Percentiles rank a stretch among this genome's conserved stretches.
These are phyloP conservation scores for Phoenix roebelenii DNA, from an alignment of 176 grass and related monocot species.

Conservation along the genomic window DNA sequence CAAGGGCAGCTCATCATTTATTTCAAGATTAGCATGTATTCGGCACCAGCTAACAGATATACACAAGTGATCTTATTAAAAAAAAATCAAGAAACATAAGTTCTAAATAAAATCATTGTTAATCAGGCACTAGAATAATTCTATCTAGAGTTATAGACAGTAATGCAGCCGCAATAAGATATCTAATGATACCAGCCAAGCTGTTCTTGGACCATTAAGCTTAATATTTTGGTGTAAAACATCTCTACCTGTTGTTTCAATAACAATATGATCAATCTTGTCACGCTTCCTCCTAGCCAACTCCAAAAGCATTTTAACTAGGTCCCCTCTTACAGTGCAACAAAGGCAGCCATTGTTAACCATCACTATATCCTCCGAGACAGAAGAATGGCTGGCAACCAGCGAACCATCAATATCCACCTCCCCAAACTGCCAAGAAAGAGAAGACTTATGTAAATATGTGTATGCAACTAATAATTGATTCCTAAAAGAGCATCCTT, in stretches of 20 bases:
- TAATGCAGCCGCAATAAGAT: no score
- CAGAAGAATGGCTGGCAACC: conserved; percentile 59
- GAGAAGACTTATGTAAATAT: neutral
- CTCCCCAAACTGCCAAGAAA: conserved; percentile 52
- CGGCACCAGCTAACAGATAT: no score
- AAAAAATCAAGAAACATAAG: no score
- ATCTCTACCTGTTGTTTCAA: conserved; percentile 55
- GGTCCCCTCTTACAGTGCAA: conserved; percentile 62
- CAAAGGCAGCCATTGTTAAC: conserved; percentile 75
- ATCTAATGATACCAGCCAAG: no score
- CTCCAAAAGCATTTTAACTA: conserved; percentile 70
- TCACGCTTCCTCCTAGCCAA: conserved; percentile 47
- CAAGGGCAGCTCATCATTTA: no score
- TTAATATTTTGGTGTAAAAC: neutral
- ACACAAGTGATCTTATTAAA: no score
- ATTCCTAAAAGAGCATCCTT: neutral
- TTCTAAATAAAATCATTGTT: no score
- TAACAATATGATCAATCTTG: conserved; percentile 69
- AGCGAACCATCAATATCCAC: conserved; percentile 66
- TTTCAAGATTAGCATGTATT: no score
- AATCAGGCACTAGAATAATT: no score
- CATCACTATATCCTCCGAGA: conserved; percentile 65
- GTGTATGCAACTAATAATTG: neutral
- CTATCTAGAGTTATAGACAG: no score
- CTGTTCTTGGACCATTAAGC: no score